Evolutionary conservation across 345 rosid species (phyloP).

Genomic region (Lagerstroemia speciosa): DNA sequence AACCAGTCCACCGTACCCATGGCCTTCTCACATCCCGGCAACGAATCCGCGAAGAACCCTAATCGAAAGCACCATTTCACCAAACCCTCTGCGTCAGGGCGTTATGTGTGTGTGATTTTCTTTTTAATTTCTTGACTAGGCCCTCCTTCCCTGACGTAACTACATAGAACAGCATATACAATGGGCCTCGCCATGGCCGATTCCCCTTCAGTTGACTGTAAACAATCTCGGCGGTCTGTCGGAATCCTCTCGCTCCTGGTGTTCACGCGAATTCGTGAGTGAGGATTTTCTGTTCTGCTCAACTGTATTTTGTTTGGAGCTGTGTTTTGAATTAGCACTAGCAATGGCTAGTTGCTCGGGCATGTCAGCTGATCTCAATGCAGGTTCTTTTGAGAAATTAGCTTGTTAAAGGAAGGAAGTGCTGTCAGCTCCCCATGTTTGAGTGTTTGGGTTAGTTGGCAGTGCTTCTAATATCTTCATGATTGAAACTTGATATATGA

Average conservation of each 20-base stretch:
- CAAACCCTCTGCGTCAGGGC: background rate
- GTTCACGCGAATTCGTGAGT: background rate
- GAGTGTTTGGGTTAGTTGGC: background rate
- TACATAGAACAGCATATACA: background rate
- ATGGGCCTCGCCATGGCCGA: background rate
- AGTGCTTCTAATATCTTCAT: too few species aligned
- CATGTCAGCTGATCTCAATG: too few species aligned
- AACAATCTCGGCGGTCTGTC: background rate
- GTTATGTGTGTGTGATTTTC: background rate
- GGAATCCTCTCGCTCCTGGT: background rate
- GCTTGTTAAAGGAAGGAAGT: background rate
- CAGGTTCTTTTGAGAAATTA: too few species aligned
- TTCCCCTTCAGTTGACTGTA: background rate
- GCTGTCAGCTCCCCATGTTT: background rate
- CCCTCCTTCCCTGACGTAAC: background rate
- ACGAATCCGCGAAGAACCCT: background rate
- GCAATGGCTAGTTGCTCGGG: too few species aligned
- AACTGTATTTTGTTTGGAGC: background rate
- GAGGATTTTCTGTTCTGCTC: background rate
- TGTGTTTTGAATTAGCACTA: background rate
- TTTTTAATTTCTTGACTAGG: background rate
- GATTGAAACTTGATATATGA: too few species aligned
- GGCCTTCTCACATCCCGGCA: background rate
- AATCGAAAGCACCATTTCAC: background rate
- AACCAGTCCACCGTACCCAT: background rate